Evolutionary conservation across 1,139 yeast species (phyloP).

Genomic region (Pichia sp.): DNA sequence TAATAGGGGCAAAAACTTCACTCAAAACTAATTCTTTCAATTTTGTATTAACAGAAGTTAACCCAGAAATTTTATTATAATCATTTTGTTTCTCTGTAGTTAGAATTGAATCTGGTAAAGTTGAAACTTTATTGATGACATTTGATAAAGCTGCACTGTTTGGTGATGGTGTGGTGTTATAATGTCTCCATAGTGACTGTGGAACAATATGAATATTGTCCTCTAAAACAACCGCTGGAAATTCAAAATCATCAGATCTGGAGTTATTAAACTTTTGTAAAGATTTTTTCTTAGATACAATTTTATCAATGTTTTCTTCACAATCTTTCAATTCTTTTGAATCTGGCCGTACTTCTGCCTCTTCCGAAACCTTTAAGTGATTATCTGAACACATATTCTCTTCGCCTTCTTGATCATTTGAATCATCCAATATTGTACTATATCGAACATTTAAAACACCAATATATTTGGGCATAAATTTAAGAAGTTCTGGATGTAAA

Average conservation of each 20-base stretch:
- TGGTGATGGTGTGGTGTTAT: slow-evolving; percentile 41
- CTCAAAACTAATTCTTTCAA: slow-evolving; percentile 59
- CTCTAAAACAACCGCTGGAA: slow-evolving; percentile 77
- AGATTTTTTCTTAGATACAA: slow-evolving; percentile 1
- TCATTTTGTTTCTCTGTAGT: too few relatives aligned
- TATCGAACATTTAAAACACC: slow-evolving; percentile 92
- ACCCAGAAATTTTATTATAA: slow-evolving; percentile 37
- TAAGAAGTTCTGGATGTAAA: slow-evolving; percentile 66
- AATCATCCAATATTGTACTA: slow-evolving; percentile 37
- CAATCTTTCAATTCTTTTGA: background rate
- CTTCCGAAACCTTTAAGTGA: too few relatives aligned
- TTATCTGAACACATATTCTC: background rate
- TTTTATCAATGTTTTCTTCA: background rate
- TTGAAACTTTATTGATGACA: too few relatives aligned
- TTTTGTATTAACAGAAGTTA: slow-evolving; percentile 59
- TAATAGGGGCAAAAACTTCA: slow-evolving; percentile 62
- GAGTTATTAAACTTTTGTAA: background rate
- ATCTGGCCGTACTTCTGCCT: too few relatives aligned
- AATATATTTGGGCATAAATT: slow-evolving; percentile 87
- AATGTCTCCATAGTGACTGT: slow-evolving; percentile 61
- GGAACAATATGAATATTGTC: slow-evolving; percentile 90
- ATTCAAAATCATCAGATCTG: slow-evolving; percentile 6
- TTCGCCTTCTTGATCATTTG: background rate
- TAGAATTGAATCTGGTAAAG: too few relatives aligned
- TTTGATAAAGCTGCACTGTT: background rate